Evolutionary conservation across 371 early-diverging fungal genomes (phyloP), one percentile per base, ranked within the genome.

Genomic region (Mucor indicus): DNA sequence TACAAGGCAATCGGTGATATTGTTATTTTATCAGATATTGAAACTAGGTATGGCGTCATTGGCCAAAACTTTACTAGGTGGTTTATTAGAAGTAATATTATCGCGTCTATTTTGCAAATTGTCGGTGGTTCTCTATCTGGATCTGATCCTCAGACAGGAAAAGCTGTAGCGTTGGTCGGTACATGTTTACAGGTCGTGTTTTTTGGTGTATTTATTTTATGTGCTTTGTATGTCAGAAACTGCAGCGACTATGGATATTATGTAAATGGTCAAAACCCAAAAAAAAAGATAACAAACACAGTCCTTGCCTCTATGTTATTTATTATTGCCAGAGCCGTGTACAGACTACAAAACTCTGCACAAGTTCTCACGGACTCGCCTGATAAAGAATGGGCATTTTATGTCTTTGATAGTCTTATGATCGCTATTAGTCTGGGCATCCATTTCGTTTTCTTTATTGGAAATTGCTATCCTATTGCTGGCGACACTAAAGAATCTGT

Each of bases 331-430:
- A 29, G 48, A 16, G 20, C 19, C 6, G 32, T 48, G n/a, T 48
- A 48, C 17, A 38, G 48, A 22, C 19, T 48, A 8, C 29, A 21
- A 15, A 23, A 39, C 6, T 38, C 27, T 39, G 22, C 16, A 3
- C 4, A 39, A 7, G 15, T 21, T 15, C 4, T 15, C 1, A 9
- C 2, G 1, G 31, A 32, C 5, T 13, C 20, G 1, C 20, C 19
- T 9, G 21, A 24, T 22, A 19, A 12, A 8, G 48, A 48, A 32
- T 48, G 48, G 48, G 20, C 48, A 21, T 48, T 30, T 25, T 48
- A 48, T 21, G 32, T 39, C 2, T 48, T 48, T 39, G 48, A 48
- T 29, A 15, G 40, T n/a, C 31, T 48, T 2, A 48, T 48, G 48
- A 17, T 39, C 22, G 39, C 23, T 23, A 10, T 37, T 10, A 39